Evolutionary conservation across 768 basidiomycete species (phyloP).

Genomic region (Cyclocybe cylindracea): DNA sequence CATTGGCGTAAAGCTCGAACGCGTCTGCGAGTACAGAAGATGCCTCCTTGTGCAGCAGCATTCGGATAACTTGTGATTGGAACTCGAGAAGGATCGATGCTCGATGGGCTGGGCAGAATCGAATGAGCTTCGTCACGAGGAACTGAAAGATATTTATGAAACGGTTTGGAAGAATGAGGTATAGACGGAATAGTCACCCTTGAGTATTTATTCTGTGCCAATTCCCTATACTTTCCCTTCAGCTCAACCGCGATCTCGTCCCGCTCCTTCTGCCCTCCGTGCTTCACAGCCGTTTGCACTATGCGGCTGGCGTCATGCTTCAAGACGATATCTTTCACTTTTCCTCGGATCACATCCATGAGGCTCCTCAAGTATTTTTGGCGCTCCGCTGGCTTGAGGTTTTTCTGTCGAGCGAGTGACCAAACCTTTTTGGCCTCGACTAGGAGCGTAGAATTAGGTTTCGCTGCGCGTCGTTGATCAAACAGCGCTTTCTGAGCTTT

Average conservation of each 20-base stretch:
- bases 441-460: constrained; percentile 74
- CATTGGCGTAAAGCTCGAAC: constrained; percentile 85
- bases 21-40: constrained; percentile 83
- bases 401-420: constrained; percentile 74
- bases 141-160: constrained; percentile 47
- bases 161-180: not conserved
- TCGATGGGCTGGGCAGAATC: constrained; percentile 73
- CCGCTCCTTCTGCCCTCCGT: constrained; percentile 73
- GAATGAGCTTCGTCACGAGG: constrained; percentile 77
- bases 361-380: constrained; percentile 73
- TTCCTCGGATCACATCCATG: constrained; percentile 76
- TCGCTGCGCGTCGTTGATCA: constrained; percentile 72
- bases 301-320: constrained; percentile 93
- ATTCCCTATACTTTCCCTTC: constrained; percentile 73
- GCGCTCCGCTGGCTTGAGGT: constrained; percentile 68
- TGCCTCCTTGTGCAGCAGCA: constrained; percentile 85
- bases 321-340: constrained; percentile 82
- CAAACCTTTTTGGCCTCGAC: constrained; percentile 75
- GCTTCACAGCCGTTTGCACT: constrained; percentile 79
- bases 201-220: constrained; percentile 88
- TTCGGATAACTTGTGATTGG: constrained; percentile 69
- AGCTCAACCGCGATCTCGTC: constrained; percentile 83
- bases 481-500: constrained; percentile 67
- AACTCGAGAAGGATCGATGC: constrained; percentile 78
- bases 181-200: constrained; percentile 53